Percentiles rank a stretch among this genome's conserved stretches.
phyloP scores from a whole-genome alignment of 1,284 basidiomycete genomes.

The Ceratobasidium sp. region DNA sequence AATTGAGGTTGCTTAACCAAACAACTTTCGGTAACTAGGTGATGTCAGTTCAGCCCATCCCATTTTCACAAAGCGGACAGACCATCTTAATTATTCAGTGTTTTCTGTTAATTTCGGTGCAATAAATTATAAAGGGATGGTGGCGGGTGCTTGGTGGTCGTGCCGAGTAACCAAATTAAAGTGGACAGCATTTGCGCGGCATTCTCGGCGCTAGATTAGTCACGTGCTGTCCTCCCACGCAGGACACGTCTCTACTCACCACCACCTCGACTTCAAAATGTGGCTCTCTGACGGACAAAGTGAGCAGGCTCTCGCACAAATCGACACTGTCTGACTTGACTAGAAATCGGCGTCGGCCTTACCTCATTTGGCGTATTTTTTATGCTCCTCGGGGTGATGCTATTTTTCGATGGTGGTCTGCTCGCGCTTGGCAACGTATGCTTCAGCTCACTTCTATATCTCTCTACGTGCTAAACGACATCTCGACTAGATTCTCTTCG shows the following conservation, averaged over 20 bases:
- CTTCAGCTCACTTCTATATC: constrained; percentile 46
- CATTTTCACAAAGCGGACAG: not conserved
- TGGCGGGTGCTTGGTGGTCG: not conserved
- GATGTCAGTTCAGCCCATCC: not conserved
- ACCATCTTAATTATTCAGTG: not conserved
- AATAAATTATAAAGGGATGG: not conserved
- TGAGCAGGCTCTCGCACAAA: constrained; percentile 1
- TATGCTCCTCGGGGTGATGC: constrained; percentile 94
- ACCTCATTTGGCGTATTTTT: constrained; percentile 98
- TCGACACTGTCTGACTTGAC: not conserved
- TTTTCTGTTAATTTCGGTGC: not conserved
- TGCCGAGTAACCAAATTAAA: not conserved
- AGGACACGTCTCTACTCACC: constrained; percentile 41
- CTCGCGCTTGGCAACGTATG: constrained; percentile 95
- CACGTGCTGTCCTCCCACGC: constrained; percentile 30
- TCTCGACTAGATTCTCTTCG: constrained; percentile 82
- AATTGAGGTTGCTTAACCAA: constrained; percentile 29
- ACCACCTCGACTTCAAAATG: constrained; percentile 46
- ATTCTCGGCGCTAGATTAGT: not conserved
- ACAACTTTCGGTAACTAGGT: not conserved
- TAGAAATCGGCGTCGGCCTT: constrained; percentile 96
- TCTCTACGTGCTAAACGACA: constrained; percentile 1
- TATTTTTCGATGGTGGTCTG: constrained; percentile 98
- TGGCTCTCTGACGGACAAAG: constrained; percentile 52
- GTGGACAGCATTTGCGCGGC: constrained; percentile 11